These are phyloP conservation scores for Hibiscus trionum DNA, from an alignment of 345 rosid species.

Conservation along the genomic window DNA sequence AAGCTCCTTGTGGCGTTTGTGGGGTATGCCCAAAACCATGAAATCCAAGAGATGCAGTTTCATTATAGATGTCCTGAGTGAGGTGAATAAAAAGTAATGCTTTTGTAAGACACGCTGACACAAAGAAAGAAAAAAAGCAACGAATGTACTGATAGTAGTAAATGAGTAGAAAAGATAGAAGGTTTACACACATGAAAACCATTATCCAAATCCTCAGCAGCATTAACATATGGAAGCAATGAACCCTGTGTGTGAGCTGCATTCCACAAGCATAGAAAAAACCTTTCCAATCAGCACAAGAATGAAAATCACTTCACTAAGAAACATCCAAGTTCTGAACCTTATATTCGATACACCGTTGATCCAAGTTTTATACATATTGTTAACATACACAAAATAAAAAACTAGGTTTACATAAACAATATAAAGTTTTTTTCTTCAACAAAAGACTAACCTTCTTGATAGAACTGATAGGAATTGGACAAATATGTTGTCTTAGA, in stretches of 20 bases:
- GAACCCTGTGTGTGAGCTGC: conserved; percentile 31
- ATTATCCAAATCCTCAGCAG: conserved; percentile 29
- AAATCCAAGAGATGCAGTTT: conserved; percentile 25
- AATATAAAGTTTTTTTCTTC: no score
- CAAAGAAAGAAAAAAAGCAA: conserved; percentile 2
- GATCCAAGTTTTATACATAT: background rate
- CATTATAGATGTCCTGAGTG: conserved; percentile 30
- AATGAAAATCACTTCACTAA: background rate
- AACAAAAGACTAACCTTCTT: conserved; percentile 29
- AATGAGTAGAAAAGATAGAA: conserved; percentile 5
- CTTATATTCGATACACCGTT: background rate
- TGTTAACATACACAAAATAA: background rate
- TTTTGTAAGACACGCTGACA: conserved; percentile 9
- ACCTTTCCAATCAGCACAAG: background rate
- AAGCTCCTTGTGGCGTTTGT: conserved; percentile 25
- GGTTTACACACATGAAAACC: conserved; percentile 35
- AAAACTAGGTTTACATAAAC: background rate
- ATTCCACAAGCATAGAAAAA: conserved; percentile 31
- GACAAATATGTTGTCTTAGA: conserved; percentile 13
- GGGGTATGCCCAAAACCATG: conserved; percentile 31
- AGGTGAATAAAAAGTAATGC: background rate
- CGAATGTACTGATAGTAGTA: conserved; percentile 4
- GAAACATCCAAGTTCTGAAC: background rate
- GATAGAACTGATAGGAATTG: conserved; percentile 20
- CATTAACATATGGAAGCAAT: conserved; percentile 24